Base-by-base conservation (phyloP, 140 eudicot genomes). In the Artemisia princeps region DNA sequence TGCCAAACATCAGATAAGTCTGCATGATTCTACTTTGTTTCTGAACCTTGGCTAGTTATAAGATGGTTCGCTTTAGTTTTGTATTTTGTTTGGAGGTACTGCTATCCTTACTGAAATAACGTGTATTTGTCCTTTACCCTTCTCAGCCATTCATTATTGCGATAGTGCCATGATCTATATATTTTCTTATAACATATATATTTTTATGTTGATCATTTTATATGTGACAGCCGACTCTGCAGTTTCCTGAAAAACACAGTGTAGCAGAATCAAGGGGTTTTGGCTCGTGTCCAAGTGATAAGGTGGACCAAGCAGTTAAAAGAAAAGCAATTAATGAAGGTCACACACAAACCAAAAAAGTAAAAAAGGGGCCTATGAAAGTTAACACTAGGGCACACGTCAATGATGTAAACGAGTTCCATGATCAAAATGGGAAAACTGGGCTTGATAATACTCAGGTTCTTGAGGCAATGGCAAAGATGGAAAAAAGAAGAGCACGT, bases 401-500 rank as follows among this genome's bases (percentile, higher is more conserved):
- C 19, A 55, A 50, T 19, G 71, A 62, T 13, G 55, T 16, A 53
- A 68, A 79, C 50, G 56, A 30, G 45, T 10, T 55, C 48, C 67
- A 2, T 13, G 23, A 55, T 60, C 77, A 70, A 64, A 68, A 45
- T 55, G 73, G 70, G 68, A 33, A 76, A 42, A 55, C 68, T 13
- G 84, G 70, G 46, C 16, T 64, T 57, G 83, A 79, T 63, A 78
- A 79, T 30, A 68, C 80, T 62, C 76, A 70, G 60, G 81, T 89
- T 62, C 79, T 72, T 24, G 91, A 81, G 73, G 80, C 84, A 42
- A 75, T 84, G 72, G 82, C 78, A 14, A 89, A 86, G 84, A 89
- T 89, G 96, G 95, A 89, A 74, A 85, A 77, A 61, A 78, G 96
- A 72, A 79, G 90, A 65, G 88, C 85, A 71, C 87, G 95, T 20